phyloP scores from a whole-genome alignment of 2,329 filamentous ascomycete genomes.

The Colletotrichum brevisporum region DNA sequence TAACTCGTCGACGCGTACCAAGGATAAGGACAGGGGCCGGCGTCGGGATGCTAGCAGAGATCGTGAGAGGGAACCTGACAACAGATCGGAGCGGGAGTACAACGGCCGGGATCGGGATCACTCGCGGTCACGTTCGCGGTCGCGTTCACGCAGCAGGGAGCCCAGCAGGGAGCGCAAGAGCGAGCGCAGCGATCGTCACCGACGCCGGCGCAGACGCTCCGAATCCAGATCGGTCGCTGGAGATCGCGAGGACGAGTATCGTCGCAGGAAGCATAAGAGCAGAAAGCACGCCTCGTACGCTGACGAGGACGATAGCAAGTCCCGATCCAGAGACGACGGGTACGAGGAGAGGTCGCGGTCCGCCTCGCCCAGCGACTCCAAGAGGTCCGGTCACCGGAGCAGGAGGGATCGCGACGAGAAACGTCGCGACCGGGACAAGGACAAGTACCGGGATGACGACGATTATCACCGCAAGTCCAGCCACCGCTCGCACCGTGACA shows the following conservation, averaged over 20 bases:
- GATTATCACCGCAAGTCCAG: conserved; percentile 57
- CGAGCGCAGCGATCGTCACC: conserved; percentile 52
- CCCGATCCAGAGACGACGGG: conserved; percentile 52
- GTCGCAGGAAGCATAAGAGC: conserved; percentile 65
- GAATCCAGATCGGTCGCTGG: conserved; percentile 58
- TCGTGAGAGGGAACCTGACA: conserved; percentile 48
- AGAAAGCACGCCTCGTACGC: conserved; percentile 56
- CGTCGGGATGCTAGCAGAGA: conserved; percentile 54
- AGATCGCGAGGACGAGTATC: conserved; percentile 60
- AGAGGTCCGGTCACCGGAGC: conserved; percentile 71
- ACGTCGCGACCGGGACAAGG: conserved; percentile 56
- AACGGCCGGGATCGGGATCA: conserved; percentile 42
- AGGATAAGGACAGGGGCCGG: conserved; percentile 51
- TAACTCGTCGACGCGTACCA: conserved; percentile 60
- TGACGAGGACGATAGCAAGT: conserved; percentile 61
- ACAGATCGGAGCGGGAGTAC: conserved; percentile 42
- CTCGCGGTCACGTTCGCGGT: conserved; percentile 49
- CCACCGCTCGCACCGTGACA: conserved; percentile 60
- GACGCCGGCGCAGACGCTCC: conserved; percentile 70
- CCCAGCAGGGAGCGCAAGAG: conserved; percentile 62
- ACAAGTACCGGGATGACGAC: conserved; percentile 63
- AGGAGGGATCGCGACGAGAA: conserved; percentile 69
- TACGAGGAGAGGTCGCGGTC: conserved; percentile 74
- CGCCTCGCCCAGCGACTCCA: conserved; percentile 72
- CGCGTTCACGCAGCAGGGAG: conserved; percentile 50